Base-by-base conservation (phyloP, 1,139 yeast genomes). In the Lodderomyces beijingensis region DNA sequence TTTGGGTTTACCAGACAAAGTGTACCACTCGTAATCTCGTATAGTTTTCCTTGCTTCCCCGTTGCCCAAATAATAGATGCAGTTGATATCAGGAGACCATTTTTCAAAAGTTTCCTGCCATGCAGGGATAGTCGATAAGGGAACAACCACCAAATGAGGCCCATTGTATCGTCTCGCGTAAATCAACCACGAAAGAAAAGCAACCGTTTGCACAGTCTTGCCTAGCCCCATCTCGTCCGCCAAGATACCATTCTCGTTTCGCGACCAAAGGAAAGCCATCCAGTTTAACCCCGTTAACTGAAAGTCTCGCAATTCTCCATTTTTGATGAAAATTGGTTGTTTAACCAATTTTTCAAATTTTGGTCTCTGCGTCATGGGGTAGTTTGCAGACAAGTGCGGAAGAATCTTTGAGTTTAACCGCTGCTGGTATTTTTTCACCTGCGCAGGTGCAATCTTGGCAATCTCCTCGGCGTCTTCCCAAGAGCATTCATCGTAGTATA, bases 191-290 rank as follows among this genome's bases (percentile, higher is more conserved):
- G 95, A 84, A 42, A 93, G 66, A 51, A 93, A 93, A 2, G 96
- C 76, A 10, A 93, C 96, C 0, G 98, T 91, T 62, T 91, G 99
- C 16, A 91, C 96, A 5, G 99, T 91, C 57, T 91, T 91, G 47
- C 99, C 99, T 36, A 93, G 70, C 37, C 99, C 99, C 99, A 93
- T 93, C 57, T 93, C 99, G 65, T 93, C 99, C 4, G 99, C 98
- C 30, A 93, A 65, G 35, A 93, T 93, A 36, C 99, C 99, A 57
- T 91, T 93, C 60, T 91, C 96, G 57, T 91, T 87, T 53, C 96
- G 75, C 3, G 96, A 86, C 98, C 98, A 93, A 42, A 93, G 67
- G 54, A 88, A 93, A 0, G 98, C 98, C 98, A 93, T 93, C 99
- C 98, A 93, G 59, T 93, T 93, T 42, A 93, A 72, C 40, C 99